Conservation (phyloP, 306 rosid species). For the Rosa lucieae region DNA sequence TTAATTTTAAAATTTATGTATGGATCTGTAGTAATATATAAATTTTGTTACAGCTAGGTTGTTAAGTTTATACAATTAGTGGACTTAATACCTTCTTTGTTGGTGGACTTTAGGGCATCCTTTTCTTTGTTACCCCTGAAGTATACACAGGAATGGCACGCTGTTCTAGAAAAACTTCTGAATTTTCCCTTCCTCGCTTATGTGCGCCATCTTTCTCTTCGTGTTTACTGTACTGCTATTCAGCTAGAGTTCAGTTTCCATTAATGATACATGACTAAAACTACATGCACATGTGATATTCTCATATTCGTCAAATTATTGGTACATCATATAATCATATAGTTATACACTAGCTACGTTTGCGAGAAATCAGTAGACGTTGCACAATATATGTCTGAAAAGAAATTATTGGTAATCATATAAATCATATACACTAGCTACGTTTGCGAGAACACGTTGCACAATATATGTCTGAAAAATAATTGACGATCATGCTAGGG, state of each 20-base stretch:
- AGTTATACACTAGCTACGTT: neutral
- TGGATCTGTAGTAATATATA: neutral
- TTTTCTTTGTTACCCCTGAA: neutral
- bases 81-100: neutral
- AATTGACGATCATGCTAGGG: neutral
- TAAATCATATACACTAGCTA: too few relatives aligned
- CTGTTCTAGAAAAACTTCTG: neutral
- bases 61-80: neutral
- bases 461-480: neutral
- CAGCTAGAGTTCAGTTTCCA: neutral
- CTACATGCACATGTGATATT: neutral
- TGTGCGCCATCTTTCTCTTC: neutral
- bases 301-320: neutral
- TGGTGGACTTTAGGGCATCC: neutral
- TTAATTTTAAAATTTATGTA: neutral
- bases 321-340: neutral
- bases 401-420: too few relatives aligned
- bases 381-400: neutral
- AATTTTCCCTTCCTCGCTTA: neutral
- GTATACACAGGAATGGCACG: neutral
- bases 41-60: neutral
- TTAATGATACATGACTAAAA: neutral
- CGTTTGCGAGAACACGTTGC: too few relatives aligned
- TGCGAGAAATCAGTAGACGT: neutral
- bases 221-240: neutral